Evolutionary conservation across 495 filamentous ascomycete species (phyloP).

Genomic region (Neurospora tetraspora): DNA sequence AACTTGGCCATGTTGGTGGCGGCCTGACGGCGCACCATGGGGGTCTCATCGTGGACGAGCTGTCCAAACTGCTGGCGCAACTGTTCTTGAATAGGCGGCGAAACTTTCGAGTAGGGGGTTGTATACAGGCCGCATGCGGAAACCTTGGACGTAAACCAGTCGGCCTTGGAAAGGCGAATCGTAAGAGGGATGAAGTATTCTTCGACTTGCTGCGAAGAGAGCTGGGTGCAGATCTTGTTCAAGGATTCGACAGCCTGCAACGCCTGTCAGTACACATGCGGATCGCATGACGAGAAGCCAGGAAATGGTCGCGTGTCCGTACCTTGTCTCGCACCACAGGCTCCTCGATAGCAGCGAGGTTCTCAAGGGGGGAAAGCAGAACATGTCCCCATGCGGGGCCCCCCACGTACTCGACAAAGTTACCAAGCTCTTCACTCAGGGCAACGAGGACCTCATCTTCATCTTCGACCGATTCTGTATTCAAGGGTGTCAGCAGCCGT

Average conservation of each 20-base stretch:
- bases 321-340: slow-evolving; percentile 97
- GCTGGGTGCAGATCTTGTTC: slow-evolving; percentile 93
- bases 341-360: slow-evolving; percentile 95
- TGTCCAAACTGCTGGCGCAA: slow-evolving; percentile 83
- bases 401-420: slow-evolving; percentile 95
- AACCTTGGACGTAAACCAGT: slow-evolving; percentile 99
- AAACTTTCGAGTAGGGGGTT: slow-evolving; percentile 81
- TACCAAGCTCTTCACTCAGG: slow-evolving; percentile 88
- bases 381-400: slow-evolving; percentile 91
- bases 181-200: slow-evolving; percentile 92
- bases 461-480: slow-evolving; percentile 90
- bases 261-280: slow-evolving; percentile 10
- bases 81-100: slow-evolving; percentile 71
- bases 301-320: slow-evolving; percentile 9
- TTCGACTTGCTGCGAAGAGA: slow-evolving; percentile 87
- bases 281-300: background rate
- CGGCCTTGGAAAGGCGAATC: slow-evolving; percentile 91
- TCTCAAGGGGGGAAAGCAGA: slow-evolving; percentile 92
- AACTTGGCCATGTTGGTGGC: slow-evolving; percentile 96
- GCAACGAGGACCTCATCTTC: slow-evolving; percentile 98
- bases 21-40: slow-evolving; percentile 94
- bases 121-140: slow-evolving; percentile 93
- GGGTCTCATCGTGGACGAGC: slow-evolving; percentile 94
- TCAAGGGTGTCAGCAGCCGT: slow-evolving; percentile 3
- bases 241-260: slow-evolving; percentile 89